Evolutionary conservation across 305 asterid genomes (phyloP).

Genomic region (Fraxinus angustifolia): DNA sequence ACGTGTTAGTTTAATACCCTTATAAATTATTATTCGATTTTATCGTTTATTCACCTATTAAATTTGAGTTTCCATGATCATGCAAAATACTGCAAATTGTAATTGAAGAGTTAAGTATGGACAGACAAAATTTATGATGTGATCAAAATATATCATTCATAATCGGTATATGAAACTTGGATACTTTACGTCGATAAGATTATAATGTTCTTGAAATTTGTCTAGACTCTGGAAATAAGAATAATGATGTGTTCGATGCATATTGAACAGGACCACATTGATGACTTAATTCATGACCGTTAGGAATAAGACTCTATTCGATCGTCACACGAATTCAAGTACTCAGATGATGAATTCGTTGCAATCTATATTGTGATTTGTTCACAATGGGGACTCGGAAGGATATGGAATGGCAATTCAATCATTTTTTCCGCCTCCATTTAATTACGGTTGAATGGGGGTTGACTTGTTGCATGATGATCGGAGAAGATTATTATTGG

Average conservation of each 20-base stretch:
- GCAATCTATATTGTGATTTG: not conserved
- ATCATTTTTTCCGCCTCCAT: not conserved
- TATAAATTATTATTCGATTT: not conserved
- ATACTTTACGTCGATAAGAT: not conserved
- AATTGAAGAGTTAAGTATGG: not conserved
- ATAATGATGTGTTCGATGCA: not conserved
- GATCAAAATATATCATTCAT: not conserved
- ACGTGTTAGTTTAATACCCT: not conserved
- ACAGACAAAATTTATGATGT: not conserved
- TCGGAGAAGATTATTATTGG: not conserved
- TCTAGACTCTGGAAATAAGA: not conserved
- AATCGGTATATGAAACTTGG: not conserved
- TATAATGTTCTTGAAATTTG: not conserved
- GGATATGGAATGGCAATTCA: not conserved
- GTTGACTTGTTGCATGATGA: not conserved
- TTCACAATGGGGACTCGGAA: not conserved
- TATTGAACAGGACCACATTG: not conserved
- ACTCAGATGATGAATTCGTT: not conserved
- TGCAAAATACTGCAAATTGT: not conserved
- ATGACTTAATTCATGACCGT: not conserved
- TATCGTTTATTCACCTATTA: not conserved
- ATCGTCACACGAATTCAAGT: not conserved
- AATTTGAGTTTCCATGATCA: not conserved
- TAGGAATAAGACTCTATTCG: not conserved
- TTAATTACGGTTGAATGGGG: not conserved